Conservation (phyloP, 129 eudicot genomes). For the Sambucus nigra region DNA sequence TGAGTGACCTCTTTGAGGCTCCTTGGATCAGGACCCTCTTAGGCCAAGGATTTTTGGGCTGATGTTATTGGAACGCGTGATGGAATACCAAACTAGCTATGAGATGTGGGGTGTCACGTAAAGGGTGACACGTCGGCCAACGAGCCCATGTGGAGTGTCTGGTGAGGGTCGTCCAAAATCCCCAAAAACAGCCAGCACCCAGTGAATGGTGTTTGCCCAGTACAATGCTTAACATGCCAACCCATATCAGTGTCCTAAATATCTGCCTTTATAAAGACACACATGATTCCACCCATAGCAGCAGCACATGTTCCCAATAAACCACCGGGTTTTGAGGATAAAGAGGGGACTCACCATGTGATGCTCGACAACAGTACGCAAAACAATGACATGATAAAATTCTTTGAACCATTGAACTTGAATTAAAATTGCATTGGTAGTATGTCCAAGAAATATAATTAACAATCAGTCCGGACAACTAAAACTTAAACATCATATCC, state of each 20-base stretch:
- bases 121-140: too few species aligned
- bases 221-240: not conserved
- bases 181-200: too few species aligned
- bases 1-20: too few species aligned
- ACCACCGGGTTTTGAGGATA: constrained; percentile 21
- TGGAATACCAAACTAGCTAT: too few species aligned
- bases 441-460: not conserved
- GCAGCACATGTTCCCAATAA: constrained; percentile 15
- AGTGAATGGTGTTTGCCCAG: not conserved
- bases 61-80: too few species aligned
- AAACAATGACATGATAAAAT: constrained; percentile 5
- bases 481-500: too few species aligned
- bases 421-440: not conserved
- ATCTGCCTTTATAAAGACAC: constrained; percentile 21
- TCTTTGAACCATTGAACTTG: not conserved
- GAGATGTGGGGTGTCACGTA: too few species aligned
- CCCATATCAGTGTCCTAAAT: not conserved
- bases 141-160: too few species aligned
- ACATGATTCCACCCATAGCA: constrained; percentile 17
- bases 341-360: constrained; percentile 34
- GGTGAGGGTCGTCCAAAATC: too few species aligned
- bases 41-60: too few species aligned
- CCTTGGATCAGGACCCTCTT: too few species aligned
- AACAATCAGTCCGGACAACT: not conserved
- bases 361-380: constrained; percentile 21